Conservation (phyloP, 306 rosid species). For the Astragalus membranaceus region DNA sequence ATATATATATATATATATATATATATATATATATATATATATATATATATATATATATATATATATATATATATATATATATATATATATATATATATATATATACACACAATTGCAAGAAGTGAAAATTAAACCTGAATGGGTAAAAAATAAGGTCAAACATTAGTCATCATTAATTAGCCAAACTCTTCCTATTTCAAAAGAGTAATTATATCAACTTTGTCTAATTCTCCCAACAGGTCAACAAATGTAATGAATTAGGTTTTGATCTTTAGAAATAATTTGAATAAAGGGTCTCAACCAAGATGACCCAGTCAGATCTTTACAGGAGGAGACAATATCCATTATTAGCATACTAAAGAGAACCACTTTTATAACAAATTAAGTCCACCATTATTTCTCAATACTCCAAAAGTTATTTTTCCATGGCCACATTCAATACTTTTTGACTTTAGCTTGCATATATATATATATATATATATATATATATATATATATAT, state of each 20-base stretch:
- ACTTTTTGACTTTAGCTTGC: constrained; percentile 27
- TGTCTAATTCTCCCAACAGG: neutral
- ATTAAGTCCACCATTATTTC: too few relatives aligned
- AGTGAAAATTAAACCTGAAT: too few relatives aligned
- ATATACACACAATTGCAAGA: too few relatives aligned
- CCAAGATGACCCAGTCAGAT: constrained; percentile 16
- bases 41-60: too few relatives aligned
- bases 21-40: too few relatives aligned
- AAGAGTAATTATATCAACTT: neutral
- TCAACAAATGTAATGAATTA: neutral
- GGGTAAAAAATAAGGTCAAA: too few relatives aligned
- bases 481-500: neutral
- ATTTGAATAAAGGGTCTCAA: neutral
- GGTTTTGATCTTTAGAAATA: neutral
- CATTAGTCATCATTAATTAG: neutral
- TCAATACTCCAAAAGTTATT: neutral
- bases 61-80: too few relatives aligned
- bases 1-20: too few relatives aligned
- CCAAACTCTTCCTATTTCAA: neutral
- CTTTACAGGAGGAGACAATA: neutral
- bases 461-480: neutral
- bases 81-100: too few relatives aligned
- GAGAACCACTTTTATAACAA: neutral
- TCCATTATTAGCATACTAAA: neutral
- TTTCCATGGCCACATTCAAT: neutral